Evolutionary conservation across 768 basidiomycete species (phyloP).

Genomic region (Kwoniella newhampshirensis): DNA sequence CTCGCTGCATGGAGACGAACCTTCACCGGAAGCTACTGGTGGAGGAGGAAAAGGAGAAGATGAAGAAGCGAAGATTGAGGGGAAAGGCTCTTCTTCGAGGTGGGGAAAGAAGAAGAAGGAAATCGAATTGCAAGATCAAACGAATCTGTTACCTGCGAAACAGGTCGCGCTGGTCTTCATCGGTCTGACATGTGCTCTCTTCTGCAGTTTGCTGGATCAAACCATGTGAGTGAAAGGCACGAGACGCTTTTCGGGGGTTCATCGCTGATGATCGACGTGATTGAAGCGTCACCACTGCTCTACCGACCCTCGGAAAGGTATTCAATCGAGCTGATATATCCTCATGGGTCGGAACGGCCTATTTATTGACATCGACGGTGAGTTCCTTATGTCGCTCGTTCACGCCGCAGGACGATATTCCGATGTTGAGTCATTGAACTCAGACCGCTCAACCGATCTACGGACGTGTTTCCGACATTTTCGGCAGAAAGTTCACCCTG

Average conservation of each 20-base stretch:
- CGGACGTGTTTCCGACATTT: conserved; percentile 53
- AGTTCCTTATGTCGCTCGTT: conserved; percentile 2
- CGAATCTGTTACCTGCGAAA: conserved; percentile 68
- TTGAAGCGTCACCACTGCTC: conserved; percentile 63
- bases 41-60: background rate
- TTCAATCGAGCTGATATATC: conserved; percentile 66
- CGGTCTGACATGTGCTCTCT: conserved; percentile 63
- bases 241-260: background rate
- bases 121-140: conserved; percentile 65
- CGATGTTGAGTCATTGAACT: no score
- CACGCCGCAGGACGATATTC: background rate
- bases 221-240: conserved; percentile 58
- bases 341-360: conserved; percentile 73
- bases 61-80: conserved; percentile 21
- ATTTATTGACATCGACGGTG: conserved; percentile 61
- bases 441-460: conserved; percentile 62
- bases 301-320: conserved; percentile 68
- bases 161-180: conserved; percentile 66
- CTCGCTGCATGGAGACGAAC: background rate
- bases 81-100: conserved; percentile 6
- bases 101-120: conserved; percentile 30
- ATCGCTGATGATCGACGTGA: background rate
- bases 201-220: conserved; percentile 67
- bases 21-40: background rate
- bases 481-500: conserved; percentile 62